Base-by-base conservation (phyloP, 495 filamentous ascomycete species). In the Staphylotrichum tortipilum region DNA sequence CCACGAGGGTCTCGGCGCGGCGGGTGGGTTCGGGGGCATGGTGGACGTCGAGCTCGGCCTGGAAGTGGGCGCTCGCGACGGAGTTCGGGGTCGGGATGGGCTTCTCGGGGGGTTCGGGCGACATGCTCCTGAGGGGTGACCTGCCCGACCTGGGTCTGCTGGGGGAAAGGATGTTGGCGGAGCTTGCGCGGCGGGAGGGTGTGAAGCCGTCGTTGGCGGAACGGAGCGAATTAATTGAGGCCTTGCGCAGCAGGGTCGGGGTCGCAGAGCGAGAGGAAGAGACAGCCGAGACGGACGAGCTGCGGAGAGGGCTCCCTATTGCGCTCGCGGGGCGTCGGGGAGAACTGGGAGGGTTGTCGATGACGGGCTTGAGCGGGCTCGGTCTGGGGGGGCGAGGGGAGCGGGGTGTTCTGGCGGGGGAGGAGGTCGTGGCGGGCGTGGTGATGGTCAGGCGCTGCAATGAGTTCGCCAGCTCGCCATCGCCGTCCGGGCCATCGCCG, bases 11-110 rank as follows among this genome's bases (percentile, higher is more conserved):
- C 57, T 86, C 81, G 19, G 84, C 68, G 34, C 58, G 61, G 15
- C 64, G 52, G 9, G 66, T 58, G 10, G 74, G 58, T 34, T 77
- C 71, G 7, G 65, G 63, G 21, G 70, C 66, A 37, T 81, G 73
- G 54, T 90, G 83, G 14, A 76, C 54, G 4, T 77, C 75, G 1
- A 92, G 61, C 59, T 94, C 88, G 53, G 75, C 78, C 42, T 73
- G 68, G 62, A 95, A 85, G 61, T 84, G 77, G 2, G 77, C 77
- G 14, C 68, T 77, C 2, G 89, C 89, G 26, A 94, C 75, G 18
- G 80, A 80, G 30, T 75, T 72, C 37, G 88, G 77, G 4, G 85
- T 90, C 1, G 75, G 68, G 10, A 65, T 53, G 0, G 69, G 65
- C 29, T 63, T 69, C 52, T 68, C 70, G n/a, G 65, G 64, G 9